Base-by-base conservation (phyloP, 2,329 filamentous ascomycete species). In the Penicillium sp. region DNA sequence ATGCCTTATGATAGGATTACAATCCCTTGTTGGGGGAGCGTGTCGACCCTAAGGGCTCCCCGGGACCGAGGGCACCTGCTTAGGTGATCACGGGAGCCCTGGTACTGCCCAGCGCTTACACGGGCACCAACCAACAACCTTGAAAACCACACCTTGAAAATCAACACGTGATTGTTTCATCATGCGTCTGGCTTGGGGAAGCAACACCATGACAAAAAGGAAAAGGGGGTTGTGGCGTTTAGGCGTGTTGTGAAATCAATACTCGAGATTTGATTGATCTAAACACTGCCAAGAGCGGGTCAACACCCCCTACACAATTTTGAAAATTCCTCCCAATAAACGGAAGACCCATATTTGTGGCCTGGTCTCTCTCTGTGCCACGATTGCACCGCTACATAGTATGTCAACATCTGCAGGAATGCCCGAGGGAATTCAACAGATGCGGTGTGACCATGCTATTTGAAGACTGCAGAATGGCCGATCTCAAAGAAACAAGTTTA, bases 271-370 rank as follows among this genome's bases (percentile, higher is more conserved):
- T 55, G 43, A 54, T 54, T 54, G 52, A 55, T 8, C 29, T 3
- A 21, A 41, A 25, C 3, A 49, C 4, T 27, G 52, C 52, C 52
- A 55, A 55, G 52, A 55, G 52, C 36, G 52, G 52, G 45, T 41
- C 52, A 42, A 36, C 21, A 17, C 51, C 52, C 43, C 44, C 44
- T 41, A 42, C 25, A 36, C 39, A 48, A 48, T 48, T 48, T 47
- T 6, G 19, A 35, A 36, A 35, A 35, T 48, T 35, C 17, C 29
- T 31, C 25, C 27, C 27, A 45, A 45, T 31, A 9, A 33, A 31
- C 23, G 12, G n/a, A 33, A 17, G 44, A 23, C 44, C 44, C 44
- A 33, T 47, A 33, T 33, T 23, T 47, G 29, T 23, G 29, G 13
- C 13, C 44, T 9, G 10, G 33, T 25, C 13, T 51, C 17, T 25